A percentile compares a stretch with the other conserved stretches of the same genome.
phyloP scores from a whole-genome alignment of 306 rosid species.

The Crataegus laevigata region DNA sequence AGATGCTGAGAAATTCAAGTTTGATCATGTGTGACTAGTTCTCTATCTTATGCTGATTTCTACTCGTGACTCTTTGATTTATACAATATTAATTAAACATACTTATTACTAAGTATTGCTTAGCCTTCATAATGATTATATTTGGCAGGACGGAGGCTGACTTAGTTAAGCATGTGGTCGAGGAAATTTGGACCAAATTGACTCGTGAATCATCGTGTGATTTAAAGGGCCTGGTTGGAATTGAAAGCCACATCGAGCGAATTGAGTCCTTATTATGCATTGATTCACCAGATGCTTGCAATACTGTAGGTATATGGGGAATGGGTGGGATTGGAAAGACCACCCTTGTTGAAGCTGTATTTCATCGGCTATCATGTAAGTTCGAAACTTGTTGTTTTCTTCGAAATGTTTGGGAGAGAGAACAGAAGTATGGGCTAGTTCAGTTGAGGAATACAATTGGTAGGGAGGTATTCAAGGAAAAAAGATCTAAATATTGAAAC shows the following conservation, averaged over 20 bases:
- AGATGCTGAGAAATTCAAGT: too few species aligned
- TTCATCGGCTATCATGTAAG: too few species aligned
- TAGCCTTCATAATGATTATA: not conserved
- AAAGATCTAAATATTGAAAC: not conserved
- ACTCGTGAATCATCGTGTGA: not conserved
- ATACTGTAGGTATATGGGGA: constrained; percentile 16
- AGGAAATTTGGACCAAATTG: not conserved
- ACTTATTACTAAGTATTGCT: too few species aligned
- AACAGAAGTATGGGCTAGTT: not conserved
- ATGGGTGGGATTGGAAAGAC: constrained; percentile 6
- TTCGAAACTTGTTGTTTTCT: not conserved
- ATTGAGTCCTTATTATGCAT: not conserved
- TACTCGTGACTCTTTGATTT: too few species aligned
- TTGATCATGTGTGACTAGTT: not conserved
- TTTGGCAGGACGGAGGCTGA: not conserved
- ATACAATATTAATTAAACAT: not conserved
- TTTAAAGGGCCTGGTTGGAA: constrained; percentile 5
- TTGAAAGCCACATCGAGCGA: not conserved
- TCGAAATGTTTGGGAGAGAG: constrained; percentile 4
- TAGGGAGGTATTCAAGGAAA: not conserved
- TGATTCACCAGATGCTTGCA: too few species aligned
- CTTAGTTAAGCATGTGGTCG: not conserved
- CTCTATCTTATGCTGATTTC: not conserved
- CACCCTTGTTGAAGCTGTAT: not conserved
- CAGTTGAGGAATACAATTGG: not conserved